phyloP scores from a whole-genome alignment of 805 yeast genomes.

The Teunomyces barrocoloradensis region DNA sequence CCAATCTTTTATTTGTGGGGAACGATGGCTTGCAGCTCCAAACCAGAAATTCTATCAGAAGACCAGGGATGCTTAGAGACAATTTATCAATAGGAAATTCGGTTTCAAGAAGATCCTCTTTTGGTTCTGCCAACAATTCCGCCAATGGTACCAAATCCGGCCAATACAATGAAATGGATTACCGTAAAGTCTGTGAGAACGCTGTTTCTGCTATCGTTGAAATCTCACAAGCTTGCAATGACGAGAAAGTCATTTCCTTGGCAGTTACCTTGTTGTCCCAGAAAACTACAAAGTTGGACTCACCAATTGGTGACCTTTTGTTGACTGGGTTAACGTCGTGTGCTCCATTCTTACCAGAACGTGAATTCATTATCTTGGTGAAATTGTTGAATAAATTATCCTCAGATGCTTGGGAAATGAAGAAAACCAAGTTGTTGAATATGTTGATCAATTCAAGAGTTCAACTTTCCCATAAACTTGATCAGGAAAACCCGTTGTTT shows the following conservation, averaged over 20 bases:
- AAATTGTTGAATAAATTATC: constrained; percentile 55
- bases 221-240: constrained; percentile 64
- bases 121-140: constrained; percentile 1
- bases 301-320: constrained; percentile 53
- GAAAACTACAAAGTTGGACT: constrained; percentile 52
- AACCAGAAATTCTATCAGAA: constrained; percentile 18
- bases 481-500: constrained; percentile 42
- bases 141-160: constrained; percentile 4
- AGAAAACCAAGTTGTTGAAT: constrained; percentile 34
- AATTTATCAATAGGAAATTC: constrained; percentile 9
- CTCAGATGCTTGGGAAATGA: constrained; percentile 40
- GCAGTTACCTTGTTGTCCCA: constrained; percentile 82
- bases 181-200: constrained; percentile 52
- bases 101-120: constrained; percentile 11
- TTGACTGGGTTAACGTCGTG: constrained; percentile 62
- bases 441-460: constrained; percentile 52
- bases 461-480: constrained; percentile 41
- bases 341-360: constrained; percentile 57
- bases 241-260: constrained; percentile 69
- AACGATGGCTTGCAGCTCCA: constrained; percentile 36
- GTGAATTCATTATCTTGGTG: constrained; percentile 65
- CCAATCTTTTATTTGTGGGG: constrained; percentile 65
- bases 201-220: constrained; percentile 67
- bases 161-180: constrained; percentile 30
- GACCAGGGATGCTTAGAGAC: constrained; percentile 15